These are phyloP conservation scores for Candida gorgasii DNA, from an alignment of 805 yeast genomes.

Conservation along the genomic window DNA sequence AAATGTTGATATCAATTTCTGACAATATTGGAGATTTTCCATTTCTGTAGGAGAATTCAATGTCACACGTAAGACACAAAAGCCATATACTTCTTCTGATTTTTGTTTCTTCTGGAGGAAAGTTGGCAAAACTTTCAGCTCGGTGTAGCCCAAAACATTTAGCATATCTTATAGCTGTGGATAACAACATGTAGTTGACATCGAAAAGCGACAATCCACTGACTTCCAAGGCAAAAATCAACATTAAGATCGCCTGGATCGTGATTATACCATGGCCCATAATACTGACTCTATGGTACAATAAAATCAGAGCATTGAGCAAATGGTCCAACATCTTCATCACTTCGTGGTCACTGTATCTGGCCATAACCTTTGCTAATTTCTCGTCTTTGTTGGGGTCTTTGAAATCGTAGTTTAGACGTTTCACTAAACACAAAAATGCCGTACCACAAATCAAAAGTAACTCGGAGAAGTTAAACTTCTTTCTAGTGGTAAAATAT, in stretches of 20 bases:
- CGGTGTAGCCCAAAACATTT: constrained; percentile 44
- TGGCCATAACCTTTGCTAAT: neutral
- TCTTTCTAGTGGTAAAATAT: constrained; percentile 7
- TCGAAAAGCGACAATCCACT: constrained; percentile 24
- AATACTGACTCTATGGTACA: constrained; percentile 51
- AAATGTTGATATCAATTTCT: constrained; percentile 3
- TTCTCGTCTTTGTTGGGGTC: neutral
- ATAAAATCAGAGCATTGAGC: constrained; percentile 41
- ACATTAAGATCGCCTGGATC: constrained; percentile 51
- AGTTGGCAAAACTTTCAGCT: constrained; percentile 25
- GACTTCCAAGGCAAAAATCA: constrained; percentile 40
- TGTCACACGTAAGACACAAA: constrained; percentile 34
- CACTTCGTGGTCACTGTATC: constrained; percentile 15
- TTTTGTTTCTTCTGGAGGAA: constrained; percentile 20
- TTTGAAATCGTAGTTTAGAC: neutral
- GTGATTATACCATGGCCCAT: constrained; percentile 53
- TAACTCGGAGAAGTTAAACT: constrained; percentile 12
- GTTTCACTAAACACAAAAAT: constrained; percentile 6
- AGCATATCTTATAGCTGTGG: constrained; percentile 39
- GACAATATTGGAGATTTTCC: constrained; percentile 42
- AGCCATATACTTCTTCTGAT: constrained; percentile 35
- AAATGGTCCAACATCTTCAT: constrained; percentile 16
- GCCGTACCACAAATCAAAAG: constrained; percentile 8
- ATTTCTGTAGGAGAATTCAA: constrained; percentile 37
- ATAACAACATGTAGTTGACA: constrained; percentile 27